A percentile compares a stretch with the other conserved stretches of the same genome.
Evolutionary conservation across 306 rosid species (phyloP).

Genomic region (Argentina anserina): DNA sequence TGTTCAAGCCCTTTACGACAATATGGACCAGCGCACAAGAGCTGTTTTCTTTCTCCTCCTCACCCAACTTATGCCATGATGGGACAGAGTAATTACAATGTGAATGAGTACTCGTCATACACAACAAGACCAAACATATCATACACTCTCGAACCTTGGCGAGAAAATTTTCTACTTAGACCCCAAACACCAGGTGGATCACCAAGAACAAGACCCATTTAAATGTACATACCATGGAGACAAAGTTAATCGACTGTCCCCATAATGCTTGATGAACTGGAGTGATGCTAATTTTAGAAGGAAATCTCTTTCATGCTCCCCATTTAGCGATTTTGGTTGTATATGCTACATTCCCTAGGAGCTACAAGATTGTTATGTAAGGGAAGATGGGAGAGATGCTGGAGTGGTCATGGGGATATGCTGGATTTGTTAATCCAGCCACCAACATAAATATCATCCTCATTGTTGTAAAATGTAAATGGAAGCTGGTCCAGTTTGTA

Average conservation of each 20-base stretch:
- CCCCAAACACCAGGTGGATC: slow-evolving; percentile 76
- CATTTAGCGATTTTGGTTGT: slow-evolving; percentile 13
- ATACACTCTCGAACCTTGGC: slow-evolving; percentile 55
- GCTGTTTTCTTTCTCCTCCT: slow-evolving; percentile 76
- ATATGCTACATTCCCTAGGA: slow-evolving; percentile 11
- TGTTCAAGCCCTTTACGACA: slow-evolving; percentile 88
- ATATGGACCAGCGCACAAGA: slow-evolving; percentile 43
- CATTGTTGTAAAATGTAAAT: slow-evolving; percentile 28
- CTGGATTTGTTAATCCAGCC: slow-evolving; percentile 9
- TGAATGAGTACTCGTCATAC: slow-evolving; percentile 45
- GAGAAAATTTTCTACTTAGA: slow-evolving; percentile 46
- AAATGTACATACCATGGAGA: slow-evolving; percentile 53
- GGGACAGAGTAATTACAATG: slow-evolving; percentile 53
- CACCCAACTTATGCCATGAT: slow-evolving; percentile 50
- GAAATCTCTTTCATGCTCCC: slow-evolving; percentile 18
- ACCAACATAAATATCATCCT: not conserved
- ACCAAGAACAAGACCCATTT: slow-evolving; percentile 73
- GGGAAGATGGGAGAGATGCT: slow-evolving; percentile 14
- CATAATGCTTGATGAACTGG: slow-evolving; percentile 27
- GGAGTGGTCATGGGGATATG: slow-evolving; percentile 6
- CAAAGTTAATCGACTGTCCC: slow-evolving; percentile 27
- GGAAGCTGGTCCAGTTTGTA: slow-evolving; percentile 27
- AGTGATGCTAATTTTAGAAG: slow-evolving; percentile 26
- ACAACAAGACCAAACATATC: slow-evolving; percentile 46
- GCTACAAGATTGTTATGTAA: slow-evolving; percentile 10